These are phyloP conservation scores for Fraxinus americana DNA, from an alignment of 257 asterid species.

Conservation along the genomic window DNA sequence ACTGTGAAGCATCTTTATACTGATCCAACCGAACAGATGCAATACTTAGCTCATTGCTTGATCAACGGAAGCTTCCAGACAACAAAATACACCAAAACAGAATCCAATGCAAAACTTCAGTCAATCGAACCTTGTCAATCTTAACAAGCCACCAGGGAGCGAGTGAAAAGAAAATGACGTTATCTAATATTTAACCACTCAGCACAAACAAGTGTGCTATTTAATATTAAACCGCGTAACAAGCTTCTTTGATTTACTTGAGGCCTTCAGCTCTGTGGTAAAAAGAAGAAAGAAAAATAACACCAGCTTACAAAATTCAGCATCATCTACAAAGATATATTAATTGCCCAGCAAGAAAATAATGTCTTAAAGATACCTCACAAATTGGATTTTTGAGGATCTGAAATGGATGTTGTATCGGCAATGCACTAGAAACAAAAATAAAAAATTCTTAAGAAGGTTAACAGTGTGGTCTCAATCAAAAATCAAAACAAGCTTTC, in stretches of 20 bases:
- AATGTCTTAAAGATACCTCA: constrained; percentile 46
- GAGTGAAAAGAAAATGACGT: constrained; percentile 12
- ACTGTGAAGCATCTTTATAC: constrained; percentile 42
- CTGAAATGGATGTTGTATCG: constrained; percentile 39
- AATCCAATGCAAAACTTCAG: constrained; percentile 33
- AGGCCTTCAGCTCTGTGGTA: constrained; percentile 41
- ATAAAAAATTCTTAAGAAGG: constrained; percentile 35
- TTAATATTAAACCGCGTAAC: constrained; percentile 36
- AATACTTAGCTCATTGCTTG: constrained; percentile 35
- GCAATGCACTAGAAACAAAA: constrained; percentile 40
- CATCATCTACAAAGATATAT: constrained; percentile 18
- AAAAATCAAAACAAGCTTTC: constrained; percentile 27
- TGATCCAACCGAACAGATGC: constrained; percentile 32
- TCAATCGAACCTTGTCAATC: constrained; percentile 38
- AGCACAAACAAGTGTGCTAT: constrained; percentile 31
- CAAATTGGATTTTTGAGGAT: constrained; percentile 37
- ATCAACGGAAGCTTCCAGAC: constrained; percentile 35
- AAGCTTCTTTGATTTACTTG: constrained; percentile 36
- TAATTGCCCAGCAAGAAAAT: constrained; percentile 1
- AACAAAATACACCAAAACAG: constrained; percentile 10
- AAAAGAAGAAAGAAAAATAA: constrained; percentile 16
- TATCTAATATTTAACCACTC: constrained; percentile 22
- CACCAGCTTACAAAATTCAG: constrained; percentile 5
- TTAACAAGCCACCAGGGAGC: constrained; percentile 25
- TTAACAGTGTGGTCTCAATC: constrained; percentile 34